Conservation (phyloP, 2,329 filamentous ascomycete genomes). For the Beauveria medogensis region DNA sequence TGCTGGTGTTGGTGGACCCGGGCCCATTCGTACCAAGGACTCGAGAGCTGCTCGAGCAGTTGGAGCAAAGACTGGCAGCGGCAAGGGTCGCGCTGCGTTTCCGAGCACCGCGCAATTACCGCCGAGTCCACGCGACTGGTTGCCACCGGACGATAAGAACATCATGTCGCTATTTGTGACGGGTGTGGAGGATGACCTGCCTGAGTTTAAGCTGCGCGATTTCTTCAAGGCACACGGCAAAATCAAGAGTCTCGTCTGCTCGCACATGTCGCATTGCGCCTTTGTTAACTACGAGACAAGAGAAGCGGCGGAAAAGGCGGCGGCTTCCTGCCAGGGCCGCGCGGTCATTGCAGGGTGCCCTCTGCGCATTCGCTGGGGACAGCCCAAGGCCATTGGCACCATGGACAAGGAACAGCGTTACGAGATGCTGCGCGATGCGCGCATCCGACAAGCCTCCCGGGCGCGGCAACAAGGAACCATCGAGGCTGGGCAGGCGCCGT, state of each 20-base stretch:
- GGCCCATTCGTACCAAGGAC: slow-evolving; percentile 72
- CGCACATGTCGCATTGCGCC: slow-evolving; percentile 93
- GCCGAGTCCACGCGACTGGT: slow-evolving; percentile 75
- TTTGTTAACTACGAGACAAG: slow-evolving; percentile 91
- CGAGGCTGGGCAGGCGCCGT: slow-evolving; percentile 23
- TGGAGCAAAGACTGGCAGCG: slow-evolving; percentile 39
- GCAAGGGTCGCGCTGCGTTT: slow-evolving; percentile 47
- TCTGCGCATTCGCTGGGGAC: slow-evolving; percentile 82
- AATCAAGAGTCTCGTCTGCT: slow-evolving; percentile 87
- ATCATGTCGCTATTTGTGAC: slow-evolving; percentile 93
- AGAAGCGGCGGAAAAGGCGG: slow-evolving; percentile 77
- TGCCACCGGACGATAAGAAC: slow-evolving; percentile 73
- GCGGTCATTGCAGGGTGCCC: slow-evolving; percentile 89
- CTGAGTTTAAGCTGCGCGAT: slow-evolving; percentile 81
- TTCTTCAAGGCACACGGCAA: slow-evolving; percentile 87
- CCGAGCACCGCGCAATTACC: slow-evolving; percentile 66
- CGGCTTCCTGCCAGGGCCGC: slow-evolving; percentile 75
- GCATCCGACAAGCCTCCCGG: slow-evolving; percentile 32
- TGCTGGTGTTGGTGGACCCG: slow-evolving; percentile 54
- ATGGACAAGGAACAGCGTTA: slow-evolving; percentile 81
- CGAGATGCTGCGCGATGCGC: slow-evolving; percentile 69
- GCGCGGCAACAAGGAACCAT: slow-evolving; percentile 23
- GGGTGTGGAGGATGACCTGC: slow-evolving; percentile 90
- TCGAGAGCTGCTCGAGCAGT: slow-evolving; percentile 42
- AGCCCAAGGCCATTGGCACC: slow-evolving; percentile 82